These are phyloP conservation scores for Boletus rubescentipes DNA, from an alignment of 768 basidiomycete species.

Conservation along the genomic window DNA sequence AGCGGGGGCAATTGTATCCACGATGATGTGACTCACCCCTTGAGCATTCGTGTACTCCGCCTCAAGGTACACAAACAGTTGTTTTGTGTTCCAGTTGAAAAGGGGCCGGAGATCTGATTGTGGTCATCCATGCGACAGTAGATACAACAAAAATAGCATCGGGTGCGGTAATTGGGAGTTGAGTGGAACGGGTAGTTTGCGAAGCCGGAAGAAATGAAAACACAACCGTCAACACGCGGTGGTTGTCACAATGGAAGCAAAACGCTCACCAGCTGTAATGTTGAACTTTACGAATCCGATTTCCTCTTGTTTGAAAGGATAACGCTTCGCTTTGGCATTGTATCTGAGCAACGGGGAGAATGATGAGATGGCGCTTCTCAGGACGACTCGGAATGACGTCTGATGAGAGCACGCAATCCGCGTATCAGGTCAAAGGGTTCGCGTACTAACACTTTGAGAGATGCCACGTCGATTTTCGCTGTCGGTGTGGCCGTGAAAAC, in stretches of 20 bases:
- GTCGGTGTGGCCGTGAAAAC: constrained; percentile 57
- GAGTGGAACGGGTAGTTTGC: constrained; percentile 12
- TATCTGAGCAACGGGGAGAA: constrained; percentile 34
- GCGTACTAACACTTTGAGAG: constrained; percentile 74
- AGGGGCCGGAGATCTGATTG: constrained; percentile 71
- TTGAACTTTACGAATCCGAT: constrained; percentile 81
- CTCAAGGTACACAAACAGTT: constrained; percentile 82
- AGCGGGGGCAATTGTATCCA: constrained; percentile 5
- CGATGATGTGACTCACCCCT: constrained; percentile 55
- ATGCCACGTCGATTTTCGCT: constrained; percentile 56
- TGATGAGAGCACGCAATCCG: constrained; percentile 6
- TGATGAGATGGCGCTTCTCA: constrained; percentile 15
- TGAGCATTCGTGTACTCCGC: constrained; percentile 77
- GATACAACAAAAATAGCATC: not conserved
- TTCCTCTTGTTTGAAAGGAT: constrained; percentile 65
- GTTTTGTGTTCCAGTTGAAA: constrained; percentile 97
- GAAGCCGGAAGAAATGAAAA: constrained; percentile 26
- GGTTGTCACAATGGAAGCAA: constrained; percentile 27
- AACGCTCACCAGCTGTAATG: constrained; percentile 65
- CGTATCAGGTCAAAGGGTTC: not conserved
- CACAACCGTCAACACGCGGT: constrained; percentile 25
- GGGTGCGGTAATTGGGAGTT: constrained; percentile 15
- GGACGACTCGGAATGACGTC: constrained; percentile 9
- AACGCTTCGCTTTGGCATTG: constrained; percentile 50
- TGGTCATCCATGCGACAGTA: not conserved